Base-by-base conservation (phyloP, 805 yeast species). In the Lachancea waltii region DNA sequence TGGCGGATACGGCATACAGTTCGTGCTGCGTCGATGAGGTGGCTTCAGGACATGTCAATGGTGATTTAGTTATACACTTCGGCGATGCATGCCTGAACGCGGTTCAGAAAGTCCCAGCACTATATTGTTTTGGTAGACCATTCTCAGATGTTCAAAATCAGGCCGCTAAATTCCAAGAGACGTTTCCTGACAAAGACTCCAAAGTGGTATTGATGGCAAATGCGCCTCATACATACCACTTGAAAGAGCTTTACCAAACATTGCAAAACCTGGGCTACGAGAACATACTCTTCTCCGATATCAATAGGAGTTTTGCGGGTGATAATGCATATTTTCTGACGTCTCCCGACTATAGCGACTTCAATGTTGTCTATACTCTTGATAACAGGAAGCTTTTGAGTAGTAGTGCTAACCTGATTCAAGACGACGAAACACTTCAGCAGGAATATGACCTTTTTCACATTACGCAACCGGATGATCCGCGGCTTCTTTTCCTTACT, bases 11-110 rank as follows among this genome's bases (percentile, higher is more conserved):
- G 0, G 86, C 97, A 0, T 92, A 92, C 53, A 85, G 95, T 20
- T 70, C 95, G 1, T 92, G 98, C 60, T 92, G 98, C 63, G 81
- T 90, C 8, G 98, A 92, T 59, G 97, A 89, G 54, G 94, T 90
- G 19, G 97, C 98, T 0, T 95, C 96, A 1, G 89, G 84, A 54
- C 98, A 92, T 59, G 94, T 90, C 11, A 56, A 66, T 5, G 87
- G 92, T 5, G 95, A 90, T 46, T 62, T 83, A 4, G 85, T 92
- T 20, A 77, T 89, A 2, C 98, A 92, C 61, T 85, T 89, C 60
- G 98, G 98, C 2, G 95, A 86, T 55, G 90, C 97, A 0, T 92
- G 98, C 60, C 62, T 92, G 54, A 87, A 82, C 49, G 82, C 87
- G 0, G 78, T 85, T 5, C 77, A 75, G 31, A 75, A 75, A 30